Evolutionary conservation across 768 basidiomycete species (phyloP), one percentile per base, ranked within the genome.

Genomic region (Panaeolus papilionaceus): DNA sequence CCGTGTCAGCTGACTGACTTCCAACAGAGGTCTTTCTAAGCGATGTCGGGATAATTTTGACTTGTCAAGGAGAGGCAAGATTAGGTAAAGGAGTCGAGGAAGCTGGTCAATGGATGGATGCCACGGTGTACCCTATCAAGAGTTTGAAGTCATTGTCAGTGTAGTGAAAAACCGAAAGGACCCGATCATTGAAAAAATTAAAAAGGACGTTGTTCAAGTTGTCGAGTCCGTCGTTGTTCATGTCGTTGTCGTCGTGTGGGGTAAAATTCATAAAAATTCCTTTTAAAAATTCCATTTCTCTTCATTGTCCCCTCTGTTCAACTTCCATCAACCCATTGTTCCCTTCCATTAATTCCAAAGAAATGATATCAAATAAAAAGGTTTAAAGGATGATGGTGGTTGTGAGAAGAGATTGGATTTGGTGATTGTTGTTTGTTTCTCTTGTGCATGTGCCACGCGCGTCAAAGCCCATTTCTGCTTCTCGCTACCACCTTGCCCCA

Each of bases 361-460:
- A 23, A 51, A 51, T 51, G 47, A 51, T 18, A 51, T 23, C 9
- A 51, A 23, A 51, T 51, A 51, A 51, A 23, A 23, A 9, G 38
- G 14, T 54, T 62, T 16, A 44, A 44, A 16, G 26, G 66, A 61
- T 68, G 67, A 69, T 71, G 68, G 70, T 71, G 67, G 71, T 67
- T 64, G 62, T 64, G 72, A 72, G 64, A 61, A 70, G 65, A 72
- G 71, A 66, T 47, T 67, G 74, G 26, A 51, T 72, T 71, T 71
- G 69, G 66, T 76, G 73, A 73, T 44, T 72, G 72, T 75, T 76
- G 75, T 75, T 74, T 75, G 75, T 72, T 69, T 69, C 63, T 61
- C 49, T 68, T 71, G 70, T 64, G 68, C 68, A 42, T 66, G 68
- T 74, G 76, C 75, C 77, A 76, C 77, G 73, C 75, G 71, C 74